Conservation (phyloP, 2,329 filamentous ascomycete genomes). For the Fusarium sp. region DNA sequence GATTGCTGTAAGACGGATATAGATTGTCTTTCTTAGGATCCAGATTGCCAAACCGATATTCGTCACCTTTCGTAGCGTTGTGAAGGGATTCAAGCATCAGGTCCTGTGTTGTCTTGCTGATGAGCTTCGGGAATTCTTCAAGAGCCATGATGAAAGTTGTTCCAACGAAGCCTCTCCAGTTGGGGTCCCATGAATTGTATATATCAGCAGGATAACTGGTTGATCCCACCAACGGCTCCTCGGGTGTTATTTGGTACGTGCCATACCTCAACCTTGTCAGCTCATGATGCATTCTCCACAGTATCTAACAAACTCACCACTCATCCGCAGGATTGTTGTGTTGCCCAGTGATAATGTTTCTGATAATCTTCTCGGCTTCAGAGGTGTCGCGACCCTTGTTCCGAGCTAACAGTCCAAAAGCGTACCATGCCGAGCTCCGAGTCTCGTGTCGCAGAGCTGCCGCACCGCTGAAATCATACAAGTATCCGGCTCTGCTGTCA, state of each 20-base stretch:
- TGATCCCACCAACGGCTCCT: slow-evolving; percentile 68
- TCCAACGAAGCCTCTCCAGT: slow-evolving; percentile 72
- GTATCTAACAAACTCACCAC: slow-evolving; percentile 57
- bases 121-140: slow-evolving; percentile 66
- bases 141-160: slow-evolving; percentile 68
- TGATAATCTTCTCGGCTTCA: slow-evolving; percentile 65
- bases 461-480: slow-evolving; percentile 60
- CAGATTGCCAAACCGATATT: slow-evolving; percentile 69
- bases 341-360: slow-evolving; percentile 64
- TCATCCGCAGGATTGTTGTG: slow-evolving; percentile 62
- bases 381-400: slow-evolving; percentile 61
- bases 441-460: slow-evolving; percentile 66
- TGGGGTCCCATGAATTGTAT: slow-evolving; percentile 71
- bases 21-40: slow-evolving; percentile 65
- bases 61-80: slow-evolving; percentile 68
- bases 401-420: slow-evolving; percentile 65
- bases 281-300: accelerated
- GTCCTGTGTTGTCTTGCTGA: slow-evolving; percentile 50
- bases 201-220: slow-evolving; percentile 61
- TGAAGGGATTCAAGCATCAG: slow-evolving; percentile 65
- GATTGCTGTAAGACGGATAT: slow-evolving; percentile 71
- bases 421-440: slow-evolving; percentile 68
- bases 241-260: slow-evolving; percentile 65
- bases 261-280: slow-evolving; percentile 29
- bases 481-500: slow-evolving; percentile 62